Percentiles rank a stretch among this genome's conserved stretches.
phyloP scores from a whole-genome alignment of 495 filamentous ascomycete species.

The Trichoderma virens region DNA sequence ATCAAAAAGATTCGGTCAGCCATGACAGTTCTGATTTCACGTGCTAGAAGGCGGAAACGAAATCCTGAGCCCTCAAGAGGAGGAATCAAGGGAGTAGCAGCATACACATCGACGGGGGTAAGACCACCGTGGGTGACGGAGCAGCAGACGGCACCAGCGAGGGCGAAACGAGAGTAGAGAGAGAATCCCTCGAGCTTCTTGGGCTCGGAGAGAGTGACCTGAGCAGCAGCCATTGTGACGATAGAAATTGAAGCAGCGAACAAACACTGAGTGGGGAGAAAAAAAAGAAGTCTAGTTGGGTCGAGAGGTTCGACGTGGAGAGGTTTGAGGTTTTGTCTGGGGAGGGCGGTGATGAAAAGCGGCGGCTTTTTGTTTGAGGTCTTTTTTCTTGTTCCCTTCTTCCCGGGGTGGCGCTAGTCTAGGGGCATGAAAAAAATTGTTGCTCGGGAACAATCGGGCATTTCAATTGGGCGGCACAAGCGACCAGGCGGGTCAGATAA shows the following conservation, averaged over 20 bases:
- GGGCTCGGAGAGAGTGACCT: conserved; percentile 17
- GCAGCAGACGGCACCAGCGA: conserved; percentile 91
- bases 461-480: not conserved
- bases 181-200: conserved; percentile 39
- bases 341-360: conserved; percentile 5
- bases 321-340: conserved; percentile 4
- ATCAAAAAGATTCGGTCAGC: conserved; percentile 4
- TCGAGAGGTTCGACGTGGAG: conserved; percentile 2
- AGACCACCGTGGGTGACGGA: conserved; percentile 87
- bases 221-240: conserved; percentile 4
- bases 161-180: conserved; percentile 79
- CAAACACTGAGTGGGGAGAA: conserved; percentile 8
- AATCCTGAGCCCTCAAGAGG: not conserved
- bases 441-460: conserved; percentile 1
- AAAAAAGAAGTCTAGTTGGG: not conserved
- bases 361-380: conserved; percentile 1
- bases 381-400: not conserved
- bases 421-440: conserved; percentile 6
- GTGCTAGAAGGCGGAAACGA: not conserved
- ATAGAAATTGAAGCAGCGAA: not conserved
- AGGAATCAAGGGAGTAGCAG: conserved; percentile 17
- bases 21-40: not conserved
- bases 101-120: conserved; percentile 96
- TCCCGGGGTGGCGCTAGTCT: not conserved
- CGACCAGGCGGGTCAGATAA: no score